These are phyloP conservation scores for Micromonas pusilla DNA, from an alignment of 139 green algal genomes.

Conservation along the genomic window DNA sequence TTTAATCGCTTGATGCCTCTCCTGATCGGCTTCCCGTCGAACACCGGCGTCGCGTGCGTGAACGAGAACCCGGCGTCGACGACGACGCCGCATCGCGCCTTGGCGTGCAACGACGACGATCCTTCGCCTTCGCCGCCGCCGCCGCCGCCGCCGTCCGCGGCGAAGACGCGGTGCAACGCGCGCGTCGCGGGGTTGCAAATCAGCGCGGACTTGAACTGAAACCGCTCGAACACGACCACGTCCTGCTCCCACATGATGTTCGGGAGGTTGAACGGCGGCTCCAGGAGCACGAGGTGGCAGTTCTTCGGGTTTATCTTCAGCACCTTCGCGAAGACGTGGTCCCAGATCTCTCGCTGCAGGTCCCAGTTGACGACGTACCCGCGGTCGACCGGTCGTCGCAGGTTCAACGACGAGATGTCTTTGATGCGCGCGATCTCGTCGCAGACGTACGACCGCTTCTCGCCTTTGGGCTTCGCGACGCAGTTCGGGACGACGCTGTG, in stretches of 20 bases:
- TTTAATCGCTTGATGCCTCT: slow-evolving; percentile 4
- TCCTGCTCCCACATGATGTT: background rate
- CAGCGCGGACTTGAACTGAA: slow-evolving; percentile 3
- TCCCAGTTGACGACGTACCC: slow-evolving; percentile 79
- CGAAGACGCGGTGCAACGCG: background rate
- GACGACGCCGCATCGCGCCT: slow-evolving; percentile 11
- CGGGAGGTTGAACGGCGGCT: slow-evolving; percentile 10
- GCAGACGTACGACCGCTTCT: slow-evolving; percentile 49
- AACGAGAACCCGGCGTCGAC: slow-evolving; percentile 27
- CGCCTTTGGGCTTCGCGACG: slow-evolving; percentile 62
- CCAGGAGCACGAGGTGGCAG: slow-evolving; percentile 16
- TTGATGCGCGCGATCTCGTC: slow-evolving; percentile 51
- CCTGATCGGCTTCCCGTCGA: background rate
- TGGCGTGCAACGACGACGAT: background rate
- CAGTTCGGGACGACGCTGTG: slow-evolving; percentile 77
- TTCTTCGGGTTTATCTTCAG: slow-evolving; percentile 12
- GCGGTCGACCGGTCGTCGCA: slow-evolving; percentile 66
- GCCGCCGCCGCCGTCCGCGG: background rate
- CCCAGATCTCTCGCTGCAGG: slow-evolving; percentile 73
- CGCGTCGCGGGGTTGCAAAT: background rate
- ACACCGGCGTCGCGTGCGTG: slow-evolving; percentile 22
- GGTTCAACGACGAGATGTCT: slow-evolving; percentile 59
- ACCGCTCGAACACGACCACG: slow-evolving; percentile 15
- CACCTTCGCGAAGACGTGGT: slow-evolving; percentile 29
- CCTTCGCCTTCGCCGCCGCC: background rate